Conservation (phyloP, 192 early-diverging fungal species). For the Coemansia sp. region DNA sequence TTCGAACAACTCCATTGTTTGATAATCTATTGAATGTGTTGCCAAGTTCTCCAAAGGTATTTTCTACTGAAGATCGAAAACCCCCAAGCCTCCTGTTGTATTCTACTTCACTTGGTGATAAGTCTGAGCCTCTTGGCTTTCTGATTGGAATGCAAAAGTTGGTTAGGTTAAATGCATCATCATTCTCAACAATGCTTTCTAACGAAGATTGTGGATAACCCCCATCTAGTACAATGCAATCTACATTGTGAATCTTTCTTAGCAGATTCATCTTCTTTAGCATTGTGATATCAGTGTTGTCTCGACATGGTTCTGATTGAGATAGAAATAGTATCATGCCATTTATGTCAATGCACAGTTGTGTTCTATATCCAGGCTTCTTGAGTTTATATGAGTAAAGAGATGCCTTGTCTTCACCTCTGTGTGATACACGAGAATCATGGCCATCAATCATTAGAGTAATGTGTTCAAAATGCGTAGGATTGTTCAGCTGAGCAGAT, state of each 20-base stretch:
- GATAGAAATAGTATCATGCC: slow-evolving; percentile 23
- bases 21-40: slow-evolving; percentile 20
- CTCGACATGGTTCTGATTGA: slow-evolving; percentile 9
- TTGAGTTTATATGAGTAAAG: slow-evolving; percentile 35
- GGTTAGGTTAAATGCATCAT: not conserved
- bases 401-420: slow-evolving; percentile 15
- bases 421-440: slow-evolving; percentile 17
- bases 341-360: slow-evolving; percentile 26
- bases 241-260: slow-evolving; percentile 17
- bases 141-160: slow-evolving; percentile 22
- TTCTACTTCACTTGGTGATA: slow-evolving; percentile 13
- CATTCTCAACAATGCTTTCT: slow-evolving; percentile 2
- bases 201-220: slow-evolving; percentile 18
- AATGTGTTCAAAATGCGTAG: slow-evolving; percentile 20
- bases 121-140: slow-evolving; percentile 12
- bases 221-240: slow-evolving; percentile 32
- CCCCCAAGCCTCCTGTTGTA: slow-evolving; percentile 22
- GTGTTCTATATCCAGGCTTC: slow-evolving; percentile 22
- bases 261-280: slow-evolving; percentile 20
- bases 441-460: slow-evolving; percentile 30
- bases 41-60: slow-evolving; percentile 19
- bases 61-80: slow-evolving; percentile 26
- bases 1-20: slow-evolving; percentile 16
- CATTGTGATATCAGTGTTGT: slow-evolving; percentile 26
- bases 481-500: slow-evolving; percentile 12